phyloP scores from a whole-genome alignment of 176 grass and related monocot genomes.

The Oryza nivara region DNA sequence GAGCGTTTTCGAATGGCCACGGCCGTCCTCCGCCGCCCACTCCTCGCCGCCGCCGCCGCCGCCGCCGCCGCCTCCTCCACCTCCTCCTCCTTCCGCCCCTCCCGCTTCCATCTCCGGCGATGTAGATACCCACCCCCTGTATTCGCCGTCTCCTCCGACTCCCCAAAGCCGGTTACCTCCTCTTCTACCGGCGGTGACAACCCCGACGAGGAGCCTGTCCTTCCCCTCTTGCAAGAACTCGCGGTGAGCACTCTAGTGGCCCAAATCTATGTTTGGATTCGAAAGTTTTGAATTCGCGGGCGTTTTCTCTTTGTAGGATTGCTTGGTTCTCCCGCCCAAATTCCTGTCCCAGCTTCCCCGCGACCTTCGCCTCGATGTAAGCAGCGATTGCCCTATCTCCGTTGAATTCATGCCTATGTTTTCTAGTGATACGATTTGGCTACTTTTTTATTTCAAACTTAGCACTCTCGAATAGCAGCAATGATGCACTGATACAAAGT shows the following conservation, averaged over 20 bases:
- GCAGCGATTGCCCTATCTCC: background rate
- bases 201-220: conserved; percentile 37
- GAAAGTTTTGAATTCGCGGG: background rate
- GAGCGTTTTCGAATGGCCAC: conserved; percentile 56
- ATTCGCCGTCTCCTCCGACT: conserved; percentile 53
- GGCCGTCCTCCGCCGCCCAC: conserved; percentile 45
- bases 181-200: conserved; percentile 14
- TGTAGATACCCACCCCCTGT: background rate
- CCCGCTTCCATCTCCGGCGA: background rate
- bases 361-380: conserved; percentile 83
- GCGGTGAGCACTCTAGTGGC: conserved; percentile 24
- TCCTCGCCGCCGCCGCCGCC: conserved; percentile 23
- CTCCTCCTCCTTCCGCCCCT: background rate
- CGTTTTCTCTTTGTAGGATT: conserved; percentile 41
- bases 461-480: background rate
- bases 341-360: conserved; percentile 68
- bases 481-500: background rate
- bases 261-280: background rate
- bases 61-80: background rate
- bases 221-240: conserved; percentile 67
- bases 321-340: conserved; percentile 64
- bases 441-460: background rate
- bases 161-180: conserved; percentile 49
- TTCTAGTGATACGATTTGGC: background rate
- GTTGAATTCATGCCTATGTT: background rate